A percentile compares a stretch with the other conserved stretches of the same genome.
Evolutionary conservation across 306 rosid species (phyloP).

Genomic region (Fagus crenata): DNA sequence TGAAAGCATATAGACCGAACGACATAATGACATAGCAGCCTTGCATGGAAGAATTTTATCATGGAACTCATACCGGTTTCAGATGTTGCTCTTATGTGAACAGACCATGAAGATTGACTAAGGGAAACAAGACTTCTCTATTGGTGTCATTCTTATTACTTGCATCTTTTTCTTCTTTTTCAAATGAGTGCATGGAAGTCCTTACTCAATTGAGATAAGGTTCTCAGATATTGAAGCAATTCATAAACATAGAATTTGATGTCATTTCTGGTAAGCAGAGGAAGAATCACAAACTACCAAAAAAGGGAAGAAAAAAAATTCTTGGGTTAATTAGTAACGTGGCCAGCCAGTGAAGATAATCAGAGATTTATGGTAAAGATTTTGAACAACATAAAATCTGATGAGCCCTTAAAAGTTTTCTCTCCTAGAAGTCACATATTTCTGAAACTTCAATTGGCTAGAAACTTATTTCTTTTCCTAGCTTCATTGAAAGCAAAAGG

Average conservation of each 20-base stretch:
- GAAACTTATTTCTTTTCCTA: too few relatives aligned
- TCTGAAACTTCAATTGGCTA: too few relatives aligned
- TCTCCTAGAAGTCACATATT: too few relatives aligned
- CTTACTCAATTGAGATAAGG: too few relatives aligned
- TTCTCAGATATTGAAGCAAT: too few relatives aligned
- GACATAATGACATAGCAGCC: not conserved
- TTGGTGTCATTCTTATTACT: not conserved
- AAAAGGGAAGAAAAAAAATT: not conserved
- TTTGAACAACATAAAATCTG: not conserved
- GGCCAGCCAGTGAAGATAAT: not conserved
- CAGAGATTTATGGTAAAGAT: not conserved
- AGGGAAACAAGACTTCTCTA: not conserved
- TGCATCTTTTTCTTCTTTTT: not conserved
- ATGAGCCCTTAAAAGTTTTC: too few relatives aligned
- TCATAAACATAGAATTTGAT: not conserved
- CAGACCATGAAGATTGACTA: not conserved
- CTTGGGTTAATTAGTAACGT: not conserved
- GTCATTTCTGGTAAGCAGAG: not conserved
- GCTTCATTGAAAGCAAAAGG: too few relatives aligned
- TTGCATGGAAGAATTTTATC: not conserved
- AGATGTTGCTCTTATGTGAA: slow-evolving; percentile 1
- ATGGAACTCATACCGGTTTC: not conserved
- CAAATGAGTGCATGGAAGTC: not conserved
- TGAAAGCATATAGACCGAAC: not conserved
- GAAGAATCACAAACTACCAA: not conserved